Base-by-base conservation (phyloP, 257 asterid species). In the Solanum neorickii region DNA sequence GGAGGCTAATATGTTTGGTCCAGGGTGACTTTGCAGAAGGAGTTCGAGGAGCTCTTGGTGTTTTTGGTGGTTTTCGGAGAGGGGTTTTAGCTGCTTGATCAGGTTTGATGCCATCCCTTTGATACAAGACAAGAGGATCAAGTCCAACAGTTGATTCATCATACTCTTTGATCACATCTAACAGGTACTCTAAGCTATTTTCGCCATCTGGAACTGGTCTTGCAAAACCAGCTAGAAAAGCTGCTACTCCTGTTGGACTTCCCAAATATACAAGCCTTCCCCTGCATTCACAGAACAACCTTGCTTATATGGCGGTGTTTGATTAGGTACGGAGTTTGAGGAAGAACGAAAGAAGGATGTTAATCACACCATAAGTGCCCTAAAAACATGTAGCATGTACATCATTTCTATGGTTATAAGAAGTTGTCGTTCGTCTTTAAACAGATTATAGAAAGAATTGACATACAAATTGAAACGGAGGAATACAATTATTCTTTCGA, bases 151-250 rank as follows among this genome's bases (percentile, higher is more conserved):
- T 94, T 12, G 98, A 94, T 89, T 92, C 98, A 14, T 94, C 98
- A 42, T 96, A 96, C 90, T 94, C 98, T 89, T 93, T 96, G 92
- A 96, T 96, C 85, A 96, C 98, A 56, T 96, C 98, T 3, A 96
- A 89, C 65, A 96, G 96, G 86, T 96, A 94, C 70, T 96, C 97
- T 13, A 96, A 16, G 91, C 91, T 90, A 91, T 94, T 96, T 89
- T 94, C 98, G 6, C 94, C 97, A 39, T 96, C 98, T 39, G 98
- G 98, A 78, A 94, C 96, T 9, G 96, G 94, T 83, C 97, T 91
- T 84, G 89, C 94, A 68, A 96, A 96, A 84, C 95, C 98, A 35
- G 93, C 87, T 9, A 96, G 94, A 86, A 88, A 93, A 6, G 88
- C 84, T 20, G 93, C 90, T 12, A 94, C 90, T 9, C 86, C 92